Evolutionary conservation across 1,284 basidiomycete species (phyloP), one percentile per base, ranked within the genome.

Genomic region (Moesziomyces aphidis): DNA sequence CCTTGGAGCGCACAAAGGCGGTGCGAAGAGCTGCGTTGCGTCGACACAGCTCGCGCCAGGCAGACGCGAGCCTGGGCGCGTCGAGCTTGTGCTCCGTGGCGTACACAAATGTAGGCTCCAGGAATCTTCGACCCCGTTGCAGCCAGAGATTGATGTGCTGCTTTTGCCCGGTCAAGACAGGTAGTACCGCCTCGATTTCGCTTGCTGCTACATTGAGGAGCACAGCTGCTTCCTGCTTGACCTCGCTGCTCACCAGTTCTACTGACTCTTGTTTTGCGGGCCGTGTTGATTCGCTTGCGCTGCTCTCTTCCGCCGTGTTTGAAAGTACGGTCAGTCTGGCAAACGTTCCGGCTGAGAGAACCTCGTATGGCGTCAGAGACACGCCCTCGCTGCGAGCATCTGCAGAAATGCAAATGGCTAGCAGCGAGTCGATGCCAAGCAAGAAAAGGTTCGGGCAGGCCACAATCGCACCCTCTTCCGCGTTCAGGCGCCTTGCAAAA

Each of bases 21-120:
- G 60, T 62, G 4, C 60, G 47, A 45, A 62, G 60, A 19, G 54
- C 54, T 1, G 47, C 53, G 36, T 55, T 51, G 43, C 54, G 53
- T 28, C 54, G 48, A 55, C 43, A 28, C 53, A 62, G 49, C 49
- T 56, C 54, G 9, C 17, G 10, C 60, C 60, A 62, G 19, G 60
- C 53, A 39, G 52, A 9, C 2, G 13, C 48, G 19, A 62, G 53
- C 43, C 24, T 31, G 6, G 43, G 1, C 2, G 50, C 43, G n/a
- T 51, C n/a, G 1, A 62, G 22, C 44, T 46, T 62, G 49, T 23
- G 3, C 17, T 24, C 22, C 15, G 43, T 23, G 24, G 48, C 26
- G 23, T 62, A 62, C 13, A 62, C 44, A 5, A 55, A 55, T 10
- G 53, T 62, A 17, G 60, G 60, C 43, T 62, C 60, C 31, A 62